Evolutionary conservation across 495 filamentous ascomycete genomes (phyloP), one percentile per base, ranked within the genome.

Genomic region (Cercophora samala): DNA sequence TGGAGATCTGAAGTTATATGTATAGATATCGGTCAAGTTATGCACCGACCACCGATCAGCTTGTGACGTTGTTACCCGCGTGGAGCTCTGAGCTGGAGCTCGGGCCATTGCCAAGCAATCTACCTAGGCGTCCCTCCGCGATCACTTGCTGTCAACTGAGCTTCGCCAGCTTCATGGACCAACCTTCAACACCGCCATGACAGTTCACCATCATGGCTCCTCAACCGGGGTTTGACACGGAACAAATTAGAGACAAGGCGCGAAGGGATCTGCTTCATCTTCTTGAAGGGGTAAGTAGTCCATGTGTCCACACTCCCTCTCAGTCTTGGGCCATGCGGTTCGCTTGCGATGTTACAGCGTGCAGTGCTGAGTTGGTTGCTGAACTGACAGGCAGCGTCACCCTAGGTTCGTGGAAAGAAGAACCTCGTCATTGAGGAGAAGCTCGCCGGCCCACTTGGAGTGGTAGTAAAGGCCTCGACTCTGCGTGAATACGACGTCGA

Each of bases 321-420:
- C 15, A 11, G 2, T 17, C 37, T 11, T 1, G 37, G 37, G 2
- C 37, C 37, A 46, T 13, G 11, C 15, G 37, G 37, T 46, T 46
- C 37, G 0, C 37, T 46, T 46, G 37, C 37, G 9, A 46, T 46
- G 37, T 46, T 46, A 46, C 37, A 46, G 37, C 37, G 37, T 46
- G 37, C 61, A 70, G 58, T 24, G 25, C 17, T 60, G 22, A 29
- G 26, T 62, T 46, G 11, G 37, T 46, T 62, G 29, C 60, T 62
- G 60, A 62, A 77, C 69, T 77, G 72, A 76, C 76, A 73, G 69
- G 66, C 66, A 73, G 66, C 60, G 37, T 59, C 60, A 62, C 74
- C 64, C 56, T 66, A 99, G 95, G 91, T 97, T 67, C 89, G 92
- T 75, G 96, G 96, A 65, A 98, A 97, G 88, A 99, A 99, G 84